Evolutionary conservation across 1,284 basidiomycete species (phyloP).

Genomic region (Somion occarium): DNA sequence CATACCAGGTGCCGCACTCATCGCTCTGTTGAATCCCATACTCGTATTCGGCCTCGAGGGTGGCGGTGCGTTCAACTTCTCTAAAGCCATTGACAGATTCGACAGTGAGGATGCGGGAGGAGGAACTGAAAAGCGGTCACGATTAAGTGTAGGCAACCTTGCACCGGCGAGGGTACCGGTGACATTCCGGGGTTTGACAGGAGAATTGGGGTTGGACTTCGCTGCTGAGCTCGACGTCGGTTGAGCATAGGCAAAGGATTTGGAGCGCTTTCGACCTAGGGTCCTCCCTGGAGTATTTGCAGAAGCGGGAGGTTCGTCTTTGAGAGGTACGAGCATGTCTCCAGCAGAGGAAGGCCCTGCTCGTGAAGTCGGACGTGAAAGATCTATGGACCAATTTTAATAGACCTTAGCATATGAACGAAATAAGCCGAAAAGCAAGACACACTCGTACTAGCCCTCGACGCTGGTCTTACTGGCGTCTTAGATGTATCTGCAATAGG

Average conservation of each 20-base stretch:
- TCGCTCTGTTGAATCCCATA: conserved; percentile 50
- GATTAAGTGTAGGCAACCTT: conserved; percentile 4
- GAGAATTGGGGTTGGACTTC: conserved; percentile 19
- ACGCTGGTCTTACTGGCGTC: not conserved
- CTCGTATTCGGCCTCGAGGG: conserved; percentile 60
- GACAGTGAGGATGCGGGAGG: conserved; percentile 24
- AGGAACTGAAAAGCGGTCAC: conserved; percentile 4
- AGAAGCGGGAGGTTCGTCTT: not conserved
- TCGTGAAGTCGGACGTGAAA: not conserved
- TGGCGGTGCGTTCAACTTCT: conserved; percentile 56
- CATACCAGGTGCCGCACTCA: conserved; percentile 3
- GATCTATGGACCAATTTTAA: too few species aligned
- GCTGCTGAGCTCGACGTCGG: conserved; percentile 28
- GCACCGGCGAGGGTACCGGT: not conserved
- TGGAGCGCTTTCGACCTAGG: conserved; percentile 11
- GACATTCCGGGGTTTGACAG: conserved; percentile 13
- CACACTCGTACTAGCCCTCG: not conserved
- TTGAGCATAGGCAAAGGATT: conserved; percentile 23
- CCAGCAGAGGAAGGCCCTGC: not conserved
- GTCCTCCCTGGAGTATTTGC: conserved; percentile 2
- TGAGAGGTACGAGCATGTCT: not conserved
- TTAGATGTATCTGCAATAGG: not conserved
- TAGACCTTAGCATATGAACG: too few species aligned
- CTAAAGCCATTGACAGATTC: conserved; percentile 54
- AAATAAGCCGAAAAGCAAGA: too few species aligned